phyloP scores from a whole-genome alignment of 305 asterid species.

The Solanum chacoense region DNA sequence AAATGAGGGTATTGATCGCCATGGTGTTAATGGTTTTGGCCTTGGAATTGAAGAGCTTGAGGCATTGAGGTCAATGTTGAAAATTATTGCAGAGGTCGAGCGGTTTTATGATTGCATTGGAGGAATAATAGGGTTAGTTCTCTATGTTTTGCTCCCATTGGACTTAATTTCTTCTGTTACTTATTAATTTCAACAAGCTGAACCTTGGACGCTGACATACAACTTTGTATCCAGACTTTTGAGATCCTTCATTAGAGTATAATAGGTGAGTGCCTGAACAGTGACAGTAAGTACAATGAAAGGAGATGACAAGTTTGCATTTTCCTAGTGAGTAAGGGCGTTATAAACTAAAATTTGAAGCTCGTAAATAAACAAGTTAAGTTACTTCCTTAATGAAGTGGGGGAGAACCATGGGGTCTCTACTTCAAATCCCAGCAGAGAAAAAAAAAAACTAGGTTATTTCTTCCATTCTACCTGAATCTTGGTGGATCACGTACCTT shows the following conservation, averaged over 20 bases:
- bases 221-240: neutral
- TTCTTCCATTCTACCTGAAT: neutral
- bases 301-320: neutral
- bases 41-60: conserved; percentile 34
- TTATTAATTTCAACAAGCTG: neutral
- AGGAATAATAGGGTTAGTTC: conserved; percentile 84
- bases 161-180: neutral
- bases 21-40: conserved; percentile 4
- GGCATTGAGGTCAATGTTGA: conserved; percentile 58
- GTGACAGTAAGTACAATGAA: neutral
- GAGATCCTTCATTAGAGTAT: neutral
- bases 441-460: neutral
- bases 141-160: neutral
- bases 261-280: neutral
- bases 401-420: neutral
- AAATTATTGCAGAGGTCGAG: conserved; percentile 73
- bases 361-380: neutral
- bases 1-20: conserved; percentile 18
- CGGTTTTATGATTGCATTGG: conserved; percentile 90
- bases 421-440: neutral
- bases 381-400: neutral
- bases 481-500: neutral
- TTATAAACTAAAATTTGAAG: neutral
- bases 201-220: neutral
- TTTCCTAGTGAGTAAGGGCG: neutral